Evolutionary conservation across 345 rosid genomes (phyloP).

Genomic region (Moricandia moricandioides): DNA sequence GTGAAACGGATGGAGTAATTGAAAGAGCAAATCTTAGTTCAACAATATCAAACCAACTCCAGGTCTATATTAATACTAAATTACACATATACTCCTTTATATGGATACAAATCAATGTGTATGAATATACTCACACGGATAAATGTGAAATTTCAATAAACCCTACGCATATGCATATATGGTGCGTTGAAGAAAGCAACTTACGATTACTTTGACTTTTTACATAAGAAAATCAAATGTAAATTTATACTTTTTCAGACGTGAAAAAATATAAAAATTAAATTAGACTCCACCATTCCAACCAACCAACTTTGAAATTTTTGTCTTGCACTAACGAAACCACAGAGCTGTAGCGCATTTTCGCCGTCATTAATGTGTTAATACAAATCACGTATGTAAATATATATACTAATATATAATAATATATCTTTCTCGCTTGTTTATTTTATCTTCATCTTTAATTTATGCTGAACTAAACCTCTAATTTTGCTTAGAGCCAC

Average conservation of each 20-base stretch:
- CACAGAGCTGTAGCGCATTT: slow-evolving; percentile 31
- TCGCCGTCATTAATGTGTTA: slow-evolving; percentile 16
- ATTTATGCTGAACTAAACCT: slow-evolving; percentile 6
- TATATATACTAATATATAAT: background rate
- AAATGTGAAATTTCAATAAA: background rate
- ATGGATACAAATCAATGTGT: background rate
- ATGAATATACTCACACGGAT: background rate
- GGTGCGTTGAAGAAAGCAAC: slow-evolving; percentile 17
- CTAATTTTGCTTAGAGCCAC: slow-evolving; percentile 12
- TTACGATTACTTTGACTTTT: slow-evolving; percentile 25
- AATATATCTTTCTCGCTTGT: background rate
- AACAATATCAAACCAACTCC: slow-evolving; percentile 26
- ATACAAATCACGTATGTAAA: background rate
- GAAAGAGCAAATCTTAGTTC: slow-evolving; percentile 12
- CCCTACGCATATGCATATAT: background rate
- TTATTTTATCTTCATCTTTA: background rate
- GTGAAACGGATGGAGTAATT: no score
- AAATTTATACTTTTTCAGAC: background rate
- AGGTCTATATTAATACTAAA: background rate
- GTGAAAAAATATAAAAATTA: background rate
- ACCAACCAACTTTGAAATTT: slow-evolving; percentile 34
- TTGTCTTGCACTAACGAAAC: slow-evolving; percentile 31
- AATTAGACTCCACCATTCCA: slow-evolving; percentile 22
- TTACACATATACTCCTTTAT: no score
- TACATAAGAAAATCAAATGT: slow-evolving; percentile 5